These are phyloP conservation scores for Aspergillus cristatus DNA, from an alignment of 495 filamentous ascomycete genomes.

Conservation along the genomic window DNA sequence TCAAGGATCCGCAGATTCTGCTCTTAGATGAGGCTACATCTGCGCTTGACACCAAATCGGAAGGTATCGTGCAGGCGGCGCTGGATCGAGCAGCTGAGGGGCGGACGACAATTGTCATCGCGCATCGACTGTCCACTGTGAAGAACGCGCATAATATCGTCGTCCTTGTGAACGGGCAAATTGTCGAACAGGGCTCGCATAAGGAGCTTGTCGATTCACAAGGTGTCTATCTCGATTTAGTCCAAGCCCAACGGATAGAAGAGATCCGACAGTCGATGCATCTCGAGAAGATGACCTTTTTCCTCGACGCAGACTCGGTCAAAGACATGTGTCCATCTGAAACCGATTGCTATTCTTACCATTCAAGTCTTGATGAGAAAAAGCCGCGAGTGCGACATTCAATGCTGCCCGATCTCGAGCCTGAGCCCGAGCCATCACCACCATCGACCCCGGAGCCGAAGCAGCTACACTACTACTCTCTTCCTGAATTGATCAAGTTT, in stretches of 20 bases:
- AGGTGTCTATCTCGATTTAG: constrained; percentile 64
- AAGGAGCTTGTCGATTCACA: constrained; percentile 50
- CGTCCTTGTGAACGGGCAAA: constrained; percentile 75
- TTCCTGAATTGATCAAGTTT: constrained; percentile 77
- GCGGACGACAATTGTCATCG: constrained; percentile 91
- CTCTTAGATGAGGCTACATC: constrained; percentile 94
- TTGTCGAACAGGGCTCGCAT: constrained; percentile 83
- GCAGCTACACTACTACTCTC: constrained; percentile 34
- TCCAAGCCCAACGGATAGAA: constrained; percentile 70
- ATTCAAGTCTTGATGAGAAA: background rate
- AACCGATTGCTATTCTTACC: background rate
- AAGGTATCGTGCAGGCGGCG: constrained; percentile 88
- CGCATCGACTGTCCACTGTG: constrained; percentile 89
- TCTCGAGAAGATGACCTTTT: constrained; percentile 5
- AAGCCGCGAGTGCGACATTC: constrained; percentile 3
- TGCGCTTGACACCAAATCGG: constrained; percentile 86
- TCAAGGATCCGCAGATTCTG: constrained; percentile 87
- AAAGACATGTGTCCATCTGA: constrained; percentile 5
- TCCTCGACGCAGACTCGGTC: constrained; percentile 8
- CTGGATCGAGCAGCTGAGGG: constrained; percentile 77
- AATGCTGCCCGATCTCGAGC: background rate
- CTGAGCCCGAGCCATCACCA: no score
- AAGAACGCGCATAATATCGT: constrained; percentile 91
- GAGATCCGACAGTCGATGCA: constrained; percentile 20
- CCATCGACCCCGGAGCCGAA: no score